Base-by-base conservation (phyloP, 2,329 filamentous ascomycete genomes). In the Alternaria infectoria region DNA sequence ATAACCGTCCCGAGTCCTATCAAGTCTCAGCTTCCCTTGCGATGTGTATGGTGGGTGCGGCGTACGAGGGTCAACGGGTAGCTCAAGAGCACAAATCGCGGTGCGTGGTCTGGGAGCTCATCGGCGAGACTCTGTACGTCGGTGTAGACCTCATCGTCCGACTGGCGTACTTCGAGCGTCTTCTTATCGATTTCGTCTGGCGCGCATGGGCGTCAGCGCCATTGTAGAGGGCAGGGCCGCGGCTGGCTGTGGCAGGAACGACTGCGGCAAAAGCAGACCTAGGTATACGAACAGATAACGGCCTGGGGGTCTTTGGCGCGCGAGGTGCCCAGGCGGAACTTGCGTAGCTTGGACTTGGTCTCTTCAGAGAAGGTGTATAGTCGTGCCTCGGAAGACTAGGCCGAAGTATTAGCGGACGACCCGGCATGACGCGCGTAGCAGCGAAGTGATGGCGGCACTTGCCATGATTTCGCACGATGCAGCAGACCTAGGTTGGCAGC, bases 281-380 rank as follows among this genome's bases (percentile, higher is more conserved):
- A 52, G 49, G 49, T 12, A 52, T 52, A 52, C 90, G 82, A 91
- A 98, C 96, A 98, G 72, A 99, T 97, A 66, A 96, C 89, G 65
- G 94, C 96, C 83, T 97, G 93, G 0, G 94, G 91, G 50, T 91
- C 89, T 78, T 91, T 95, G 56, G 93, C 90, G 69, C 96, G 86
- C 32, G 94, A 97, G 3, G 96, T 98, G 25, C 91, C 89, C 26
- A 99, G 87, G 54, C 96, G 92, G 84, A 99, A 99, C 82, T 97
- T 98, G 81, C 93, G 91, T 69, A 99, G 88, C 77, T 94, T 90
- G 69, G 93, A 90, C 82, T 91, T 96, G 49, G 93, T 97, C 82
- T 96, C 93, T 68, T 89, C 88, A 30, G 93, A 96, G 87, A 98
- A 97, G 63, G 92, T 93, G 84, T 97, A 98, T 67, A 98, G 87